These are phyloP conservation scores for Calycina herbarum DNA, from an alignment of 2,329 filamentous ascomycete species.

Conservation along the genomic window DNA sequence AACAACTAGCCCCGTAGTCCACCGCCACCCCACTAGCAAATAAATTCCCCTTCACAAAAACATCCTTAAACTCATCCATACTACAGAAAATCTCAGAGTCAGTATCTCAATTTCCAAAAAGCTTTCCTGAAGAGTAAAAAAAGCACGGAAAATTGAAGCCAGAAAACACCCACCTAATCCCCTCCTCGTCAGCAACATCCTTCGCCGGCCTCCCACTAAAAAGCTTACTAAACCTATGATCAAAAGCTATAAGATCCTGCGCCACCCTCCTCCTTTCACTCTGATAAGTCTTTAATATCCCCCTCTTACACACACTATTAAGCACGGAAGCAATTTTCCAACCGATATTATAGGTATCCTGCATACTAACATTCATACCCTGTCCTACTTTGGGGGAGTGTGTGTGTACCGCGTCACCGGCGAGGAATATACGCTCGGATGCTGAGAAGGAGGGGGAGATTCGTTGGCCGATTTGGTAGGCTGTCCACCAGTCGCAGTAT, in stretches of 20 bases:
- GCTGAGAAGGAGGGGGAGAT: slow-evolving; percentile 51
- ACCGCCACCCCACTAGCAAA: slow-evolving; percentile 59
- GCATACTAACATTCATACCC: slow-evolving; percentile 58
- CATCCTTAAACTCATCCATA: slow-evolving; percentile 61
- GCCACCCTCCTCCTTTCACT: slow-evolving; percentile 62
- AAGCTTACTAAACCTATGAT: slow-evolving; percentile 56
- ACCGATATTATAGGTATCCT: slow-evolving; percentile 62
- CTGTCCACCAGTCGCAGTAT: slow-evolving; percentile 61
- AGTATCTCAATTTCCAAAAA: too few relatives aligned
- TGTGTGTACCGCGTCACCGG: slow-evolving; percentile 51
- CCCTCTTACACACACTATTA: slow-evolving; percentile 45
- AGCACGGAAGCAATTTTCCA: slow-evolving; percentile 51
- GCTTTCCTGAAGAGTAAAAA: too few relatives aligned
- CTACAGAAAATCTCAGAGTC: slow-evolving; percentile 15
- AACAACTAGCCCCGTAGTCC: slow-evolving; percentile 55
- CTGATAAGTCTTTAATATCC: slow-evolving; percentile 60
- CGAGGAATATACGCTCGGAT: slow-evolving; percentile 51
- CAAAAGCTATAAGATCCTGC: slow-evolving; percentile 65
- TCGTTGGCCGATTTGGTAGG: slow-evolving; percentile 59
- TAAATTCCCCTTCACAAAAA: slow-evolving; percentile 57
- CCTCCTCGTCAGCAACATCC: slow-evolving; percentile 44
- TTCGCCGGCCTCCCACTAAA: slow-evolving; percentile 58
- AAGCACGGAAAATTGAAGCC: too few relatives aligned
- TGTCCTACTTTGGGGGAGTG: slow-evolving; percentile 65
- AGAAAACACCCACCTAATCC: slow-evolving; percentile 43